Base-by-base conservation (phyloP, 108 stramenopile species). In the Hondaea fermentalgiana region DNA sequence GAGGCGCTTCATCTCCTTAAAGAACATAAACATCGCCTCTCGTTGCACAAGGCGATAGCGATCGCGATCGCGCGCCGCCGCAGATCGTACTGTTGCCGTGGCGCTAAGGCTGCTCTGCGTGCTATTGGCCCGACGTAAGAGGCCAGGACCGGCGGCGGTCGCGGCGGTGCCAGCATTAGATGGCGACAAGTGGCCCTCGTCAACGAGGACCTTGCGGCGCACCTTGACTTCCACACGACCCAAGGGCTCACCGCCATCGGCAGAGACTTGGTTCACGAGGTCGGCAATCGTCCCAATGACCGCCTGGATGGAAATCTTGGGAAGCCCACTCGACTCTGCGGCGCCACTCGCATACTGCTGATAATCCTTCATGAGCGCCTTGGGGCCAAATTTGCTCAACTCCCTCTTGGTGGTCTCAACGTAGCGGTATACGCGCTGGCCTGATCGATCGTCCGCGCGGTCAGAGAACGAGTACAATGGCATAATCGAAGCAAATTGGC, bases 1-100 rank as follows among this genome's bases (percentile, higher is more conserved):
- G 19, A 83, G 76, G 17, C 51, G 76, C 28, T 83, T 83, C 76
- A 83, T 83, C 51, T 83, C 76, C 51, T 83, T 83, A 4, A 83
- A 83, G 23, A 83, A 83, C 76, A 53, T 47, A 45, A 83, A 83
- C 49, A 83, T 83, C 17, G 76, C 45, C 45, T 83, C 76, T 43
- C 76, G 76, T 45, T 83, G 76, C 19, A 25, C 25, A 12, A 12
- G 6, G 12, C 51, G 45, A 6, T 17, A 19, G n/a, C 76, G 76
- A 53, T 53, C n/a, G 4, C 51, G 49, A 2, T 47, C 45, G 25
- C 45, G 45, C 28, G 23, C 10, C 8, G 64, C 64, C 25, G 64
- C 64, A 69, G 64, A 69, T 8, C 64, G 64, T 42, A 16, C 64
- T 10, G 45, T 53, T 45, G 23, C 16, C 76, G 45, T 12, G 25